A percentile compares a stretch with the other conserved stretches of the same genome.
Evolutionary conservation across 768 basidiomycete species (phyloP).

Genomic region (Fistulinella prunicolor): DNA sequence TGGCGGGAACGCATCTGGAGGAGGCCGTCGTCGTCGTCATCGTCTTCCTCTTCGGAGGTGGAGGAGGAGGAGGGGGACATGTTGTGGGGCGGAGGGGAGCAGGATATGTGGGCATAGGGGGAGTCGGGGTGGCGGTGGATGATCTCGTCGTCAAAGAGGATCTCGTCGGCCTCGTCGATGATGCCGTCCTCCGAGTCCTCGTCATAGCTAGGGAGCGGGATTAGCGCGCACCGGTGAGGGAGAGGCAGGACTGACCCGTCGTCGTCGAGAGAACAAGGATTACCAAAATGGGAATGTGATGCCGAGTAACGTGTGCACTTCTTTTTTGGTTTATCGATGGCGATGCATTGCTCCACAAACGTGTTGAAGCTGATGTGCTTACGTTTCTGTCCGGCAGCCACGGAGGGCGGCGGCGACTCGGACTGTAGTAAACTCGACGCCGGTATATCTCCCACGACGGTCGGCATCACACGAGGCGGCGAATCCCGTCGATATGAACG

Average conservation of each 20-base stretch:
- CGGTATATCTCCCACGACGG: too few relatives aligned
- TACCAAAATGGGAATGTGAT: constrained; percentile 24
- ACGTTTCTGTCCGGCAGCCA: constrained; percentile 46
- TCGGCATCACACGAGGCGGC: constrained; percentile 75
- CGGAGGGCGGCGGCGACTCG: constrained; percentile 18
- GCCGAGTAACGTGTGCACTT: constrained; percentile 17
- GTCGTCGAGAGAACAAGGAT: constrained; percentile 40
- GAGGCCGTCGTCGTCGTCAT: constrained; percentile 53
- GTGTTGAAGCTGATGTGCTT: constrained; percentile 97
- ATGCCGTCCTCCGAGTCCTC: constrained; percentile 62
- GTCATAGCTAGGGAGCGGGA: constrained; percentile 50
- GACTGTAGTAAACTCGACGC: constrained; percentile 10
- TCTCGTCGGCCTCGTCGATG: constrained; percentile 47
- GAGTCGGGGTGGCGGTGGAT: constrained; percentile 14
- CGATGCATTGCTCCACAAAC: constrained; percentile 94
- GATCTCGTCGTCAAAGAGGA: constrained; percentile 30
- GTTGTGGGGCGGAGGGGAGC: constrained; percentile 21
- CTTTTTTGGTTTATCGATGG: constrained; percentile 71
- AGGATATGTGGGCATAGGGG: constrained; percentile 20
- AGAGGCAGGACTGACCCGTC: constrained; percentile 52
- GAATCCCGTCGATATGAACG: constrained; percentile 57
- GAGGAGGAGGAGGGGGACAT: constrained; percentile 31
- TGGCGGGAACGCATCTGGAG: constrained; percentile 60
- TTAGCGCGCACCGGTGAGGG: not conserved
- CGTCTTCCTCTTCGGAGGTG: constrained; percentile 41